Conservation (phyloP, 371 early-diverging fungal genomes). For the Lichtheimia corymbifera region DNA sequence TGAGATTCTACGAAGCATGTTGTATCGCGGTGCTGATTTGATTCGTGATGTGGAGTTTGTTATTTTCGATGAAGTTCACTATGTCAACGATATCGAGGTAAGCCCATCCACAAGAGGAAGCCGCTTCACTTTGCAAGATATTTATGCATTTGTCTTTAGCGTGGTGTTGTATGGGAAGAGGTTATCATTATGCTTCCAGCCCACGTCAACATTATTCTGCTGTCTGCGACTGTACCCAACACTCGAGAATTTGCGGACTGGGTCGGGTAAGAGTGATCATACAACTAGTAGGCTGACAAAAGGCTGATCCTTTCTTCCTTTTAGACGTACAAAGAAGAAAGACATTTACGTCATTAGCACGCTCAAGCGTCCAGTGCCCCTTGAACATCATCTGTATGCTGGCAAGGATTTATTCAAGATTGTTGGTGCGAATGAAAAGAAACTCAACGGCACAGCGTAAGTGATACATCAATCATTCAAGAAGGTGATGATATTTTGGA, state of each 20-base stretch:
- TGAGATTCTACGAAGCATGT: slow-evolving; percentile 98
- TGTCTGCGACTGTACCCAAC: slow-evolving; percentile 99
- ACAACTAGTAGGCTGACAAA: background rate
- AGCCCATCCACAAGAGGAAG: background rate
- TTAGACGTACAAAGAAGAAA: slow-evolving; percentile 91
- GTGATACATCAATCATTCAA: background rate
- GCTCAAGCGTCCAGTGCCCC: slow-evolving; percentile 93
- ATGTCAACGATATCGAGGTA: slow-evolving; percentile 96
- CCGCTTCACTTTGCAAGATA: background rate
- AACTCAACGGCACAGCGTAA: slow-evolving; percentile 41
- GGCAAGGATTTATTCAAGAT: slow-evolving; percentile 83
- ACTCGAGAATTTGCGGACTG: slow-evolving; percentile 99
- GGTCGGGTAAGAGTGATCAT: slow-evolving; percentile 78
- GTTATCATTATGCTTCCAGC: slow-evolving; percentile 99
- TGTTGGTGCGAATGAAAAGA: slow-evolving; percentile 70
- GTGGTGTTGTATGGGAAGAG: slow-evolving; percentile 99
- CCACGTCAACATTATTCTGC: slow-evolving; percentile 90
- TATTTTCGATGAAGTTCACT: slow-evolving; percentile 99
- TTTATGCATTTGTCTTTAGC: slow-evolving; percentile 36
- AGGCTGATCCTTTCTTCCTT: background rate
- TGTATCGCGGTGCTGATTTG: slow-evolving; percentile 96
- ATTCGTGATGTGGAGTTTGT: slow-evolving; percentile 99
- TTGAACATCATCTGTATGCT: slow-evolving; percentile 95
- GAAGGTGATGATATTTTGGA: background rate
- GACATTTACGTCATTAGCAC: slow-evolving; percentile 99